These are phyloP conservation scores for Hebeloma cylindrosporum DNA, from an alignment of 768 basidiomycete species.

Conservation along the genomic window DNA sequence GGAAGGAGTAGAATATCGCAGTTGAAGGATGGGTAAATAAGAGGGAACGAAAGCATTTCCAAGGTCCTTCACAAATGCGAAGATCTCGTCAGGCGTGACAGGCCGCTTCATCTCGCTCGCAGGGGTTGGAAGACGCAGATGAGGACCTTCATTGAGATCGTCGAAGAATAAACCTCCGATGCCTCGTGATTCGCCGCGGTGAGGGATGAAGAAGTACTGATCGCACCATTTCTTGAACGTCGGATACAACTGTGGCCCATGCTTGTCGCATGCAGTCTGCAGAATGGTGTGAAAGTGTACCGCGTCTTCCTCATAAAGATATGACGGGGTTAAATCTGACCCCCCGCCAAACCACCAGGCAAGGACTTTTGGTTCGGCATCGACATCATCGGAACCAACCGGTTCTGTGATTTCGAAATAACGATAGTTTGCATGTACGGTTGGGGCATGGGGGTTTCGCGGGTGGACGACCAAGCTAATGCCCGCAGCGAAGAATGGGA, in stretches of 20 bases:
- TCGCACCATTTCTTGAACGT: conserved; percentile 96
- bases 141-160: conserved; percentile 71
- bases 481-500: conserved; percentile 94
- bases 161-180: conserved; percentile 97
- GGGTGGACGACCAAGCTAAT: conserved; percentile 94
- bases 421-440: conserved; percentile 94
- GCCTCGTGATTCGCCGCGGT: conserved; percentile 83
- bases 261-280: conserved; percentile 71
- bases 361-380: conserved; percentile 48
- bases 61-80: conserved; percentile 67
- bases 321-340: conserved; percentile 90
- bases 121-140: conserved; percentile 57
- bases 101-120: conserved; percentile 44
- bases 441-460: conserved; percentile 89
- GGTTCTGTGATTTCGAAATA: conserved; percentile 90
- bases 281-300: conserved; percentile 82
- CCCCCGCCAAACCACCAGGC: conserved; percentile 99
- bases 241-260: conserved; percentile 67
- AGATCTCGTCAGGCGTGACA: conserved; percentile 64
- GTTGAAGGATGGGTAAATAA: conserved; percentile 82
- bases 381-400: conserved; percentile 18
- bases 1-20: conserved; percentile 52
- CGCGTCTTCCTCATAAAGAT: conserved; percentile 87
- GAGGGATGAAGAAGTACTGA: conserved; percentile 93
- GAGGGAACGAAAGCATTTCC: conserved; percentile 86